phyloP scores from a whole-genome alignment of 2,329 filamentous ascomycete species.

The Aspergillus ibericus region DNA sequence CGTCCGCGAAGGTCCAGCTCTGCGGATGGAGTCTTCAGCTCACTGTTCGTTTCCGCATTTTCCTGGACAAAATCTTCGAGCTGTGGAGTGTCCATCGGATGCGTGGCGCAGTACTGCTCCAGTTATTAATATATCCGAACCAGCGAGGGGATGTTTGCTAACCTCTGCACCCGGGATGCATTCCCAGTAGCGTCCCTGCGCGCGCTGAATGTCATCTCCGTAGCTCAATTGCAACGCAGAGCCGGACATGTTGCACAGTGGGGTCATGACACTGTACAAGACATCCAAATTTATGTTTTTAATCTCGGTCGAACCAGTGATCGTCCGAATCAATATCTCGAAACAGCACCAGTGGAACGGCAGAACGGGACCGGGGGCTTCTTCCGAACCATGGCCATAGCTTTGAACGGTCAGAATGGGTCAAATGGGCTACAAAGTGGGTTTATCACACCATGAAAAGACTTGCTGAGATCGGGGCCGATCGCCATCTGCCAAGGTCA shows the following conservation, averaged over 20 bases:
- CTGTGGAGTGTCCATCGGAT: constrained; percentile 16
- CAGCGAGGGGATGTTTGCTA: not conserved
- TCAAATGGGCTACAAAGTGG: not conserved
- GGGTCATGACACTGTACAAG: constrained; percentile 19
- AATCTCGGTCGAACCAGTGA: constrained; percentile 16
- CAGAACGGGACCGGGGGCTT: constrained; percentile 20
- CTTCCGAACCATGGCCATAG: constrained; percentile 21
- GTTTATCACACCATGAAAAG: constrained; percentile 17
- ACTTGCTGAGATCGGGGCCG: not conserved
- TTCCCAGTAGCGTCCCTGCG: constrained; percentile 25
- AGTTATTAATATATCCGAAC: not conserved
- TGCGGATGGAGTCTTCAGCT: constrained; percentile 6
- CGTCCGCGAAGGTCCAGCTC: constrained; percentile 11
- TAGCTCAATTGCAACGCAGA: constrained; percentile 20
- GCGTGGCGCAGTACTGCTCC: constrained; percentile 18
- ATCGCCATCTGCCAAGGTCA: not conserved
- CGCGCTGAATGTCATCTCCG: constrained; percentile 17
- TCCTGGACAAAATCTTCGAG: constrained; percentile 9
- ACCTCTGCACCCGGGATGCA: constrained; percentile 17
- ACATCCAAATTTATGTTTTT: constrained; percentile 15
- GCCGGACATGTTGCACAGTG: constrained; percentile 13
- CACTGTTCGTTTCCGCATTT: constrained; percentile 6
- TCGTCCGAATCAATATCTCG: constrained; percentile 19
- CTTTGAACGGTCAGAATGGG: constrained; percentile 9
- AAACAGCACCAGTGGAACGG: constrained; percentile 25